Evolutionary conservation across 768 basidiomycete genomes (phyloP).

Genomic region (Leccinum arenicola): DNA sequence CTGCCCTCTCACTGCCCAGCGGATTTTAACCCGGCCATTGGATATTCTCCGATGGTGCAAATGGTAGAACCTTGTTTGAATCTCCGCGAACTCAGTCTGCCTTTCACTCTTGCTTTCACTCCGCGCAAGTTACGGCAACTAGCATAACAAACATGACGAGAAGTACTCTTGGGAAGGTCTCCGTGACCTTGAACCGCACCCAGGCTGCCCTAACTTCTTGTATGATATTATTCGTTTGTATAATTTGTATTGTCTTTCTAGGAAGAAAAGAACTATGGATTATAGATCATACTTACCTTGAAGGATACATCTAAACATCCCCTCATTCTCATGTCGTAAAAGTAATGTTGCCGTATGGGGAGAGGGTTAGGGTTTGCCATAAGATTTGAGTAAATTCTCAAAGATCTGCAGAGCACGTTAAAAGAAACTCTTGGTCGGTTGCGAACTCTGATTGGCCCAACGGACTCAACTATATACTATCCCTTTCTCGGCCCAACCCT

Average conservation of each 20-base stretch:
- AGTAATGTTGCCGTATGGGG: background rate
- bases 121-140: constrained; percentile 14
- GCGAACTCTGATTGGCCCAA: background rate
- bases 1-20: constrained; percentile 42
- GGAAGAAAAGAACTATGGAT: background rate
- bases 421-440: background rate
- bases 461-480: background rate
- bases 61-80: constrained; percentile 8
- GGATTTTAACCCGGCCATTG: constrained; percentile 29
- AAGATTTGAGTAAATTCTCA: background rate
- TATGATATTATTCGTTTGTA: background rate
- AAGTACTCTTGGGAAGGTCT: background rate
- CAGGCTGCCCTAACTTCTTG: background rate
- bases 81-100: constrained; percentile 21
- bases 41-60: background rate
- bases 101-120: background rate
- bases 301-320: background rate
- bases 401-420: background rate
- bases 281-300: background rate
- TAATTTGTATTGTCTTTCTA: background rate
- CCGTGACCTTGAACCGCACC: background rate
- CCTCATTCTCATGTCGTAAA: background rate
- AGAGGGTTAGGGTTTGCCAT: background rate
- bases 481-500: background rate
- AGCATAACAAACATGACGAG: background rate